Evolutionary conservation across 2,329 filamentous ascomycete species (phyloP), one percentile per base, ranked within the genome.

Genomic region (Clonostachys byssicola): DNA sequence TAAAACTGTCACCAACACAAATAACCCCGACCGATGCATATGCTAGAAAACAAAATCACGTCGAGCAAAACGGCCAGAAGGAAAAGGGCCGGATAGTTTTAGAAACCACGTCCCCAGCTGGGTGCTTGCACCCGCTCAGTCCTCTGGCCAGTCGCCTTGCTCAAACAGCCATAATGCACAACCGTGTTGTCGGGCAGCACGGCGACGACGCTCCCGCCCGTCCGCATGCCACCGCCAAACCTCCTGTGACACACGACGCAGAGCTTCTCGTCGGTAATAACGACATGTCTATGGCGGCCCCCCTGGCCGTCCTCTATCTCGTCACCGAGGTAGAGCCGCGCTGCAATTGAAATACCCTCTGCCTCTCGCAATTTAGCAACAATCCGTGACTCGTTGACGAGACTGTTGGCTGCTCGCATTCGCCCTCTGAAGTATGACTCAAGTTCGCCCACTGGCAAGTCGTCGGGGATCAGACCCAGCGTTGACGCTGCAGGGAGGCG

Each of bases 211-310:
- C 88, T 95, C 5, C 90, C 88, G 3, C 92, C 92, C 55, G 97
- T 81, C 51, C 94, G 74, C 75, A 96, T 96, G 60, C 65, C 65
- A 2, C 90, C 87, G 2, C 92, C 92, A 54, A 99, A 80, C 54
- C 94, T 77, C 74, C 96, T 97, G 66, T 96, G 88, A 63, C 94
- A 99, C 14, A 95, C 89, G 12, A 88, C 85, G 63, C 94, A 99
- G 47, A 96, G 86, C 45, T 89, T 77, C 61, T 97, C 92, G 58
- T 99, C 92, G 10, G 80, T 83, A 45, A 99, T 84, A 17, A 90
- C 81, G 12, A 96, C 91, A 54, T 89, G 79, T 46, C 78, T 67
- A 55, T 78, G 81, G 45, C 75, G 70, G 12, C 77, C 78, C 42
- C 71, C 73, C 51, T 79, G 77, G 1, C 74, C 73, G 23, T 71